Percentiles rank a stretch among this genome's conserved stretches.
These are phyloP conservation scores for Fusarium sp. DNA, from an alignment of 2,329 filamentous ascomycete species.

Conservation along the genomic window DNA sequence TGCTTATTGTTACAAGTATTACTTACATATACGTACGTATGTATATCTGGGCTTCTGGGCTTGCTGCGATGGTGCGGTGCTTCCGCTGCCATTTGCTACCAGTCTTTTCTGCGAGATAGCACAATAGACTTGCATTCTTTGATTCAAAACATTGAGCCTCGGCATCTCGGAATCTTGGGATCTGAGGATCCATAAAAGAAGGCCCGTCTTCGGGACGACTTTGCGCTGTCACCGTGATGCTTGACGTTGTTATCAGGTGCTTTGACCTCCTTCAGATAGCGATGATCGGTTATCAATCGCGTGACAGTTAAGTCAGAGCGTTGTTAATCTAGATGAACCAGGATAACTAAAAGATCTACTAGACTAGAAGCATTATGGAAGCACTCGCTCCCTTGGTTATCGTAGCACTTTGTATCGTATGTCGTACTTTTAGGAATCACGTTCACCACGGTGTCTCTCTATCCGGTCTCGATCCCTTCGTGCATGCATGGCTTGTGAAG, in stretches of 20 bases:
- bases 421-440: not conserved
- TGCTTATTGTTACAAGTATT: conserved; percentile 18
- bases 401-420: conserved; percentile 8
- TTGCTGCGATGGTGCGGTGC: conserved; percentile 13
- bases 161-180: not conserved
- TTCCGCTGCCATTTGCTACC: conserved; percentile 6
- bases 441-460: not conserved
- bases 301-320: conserved; percentile 7
- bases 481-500: not conserved
- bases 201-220: conserved; percentile 26
- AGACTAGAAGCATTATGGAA: conserved; percentile 17
- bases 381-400: conserved; percentile 4
- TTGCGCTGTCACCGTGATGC: not conserved
- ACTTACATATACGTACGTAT: conserved; percentile 17
- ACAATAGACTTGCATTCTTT: conserved; percentile 37
- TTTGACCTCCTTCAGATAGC: conserved; percentile 13
- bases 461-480: not conserved
- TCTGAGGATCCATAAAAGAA: conserved; percentile 15
- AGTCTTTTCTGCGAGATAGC: conserved; percentile 28
- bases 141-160: not conserved
- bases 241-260: conserved; percentile 29
- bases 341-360: not conserved
- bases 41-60: conserved; percentile 26
- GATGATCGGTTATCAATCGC: conserved; percentile 7
- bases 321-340: no score